phyloP scores from a whole-genome alignment of 345 rosid genomes.

The Salix arbutifolia region DNA sequence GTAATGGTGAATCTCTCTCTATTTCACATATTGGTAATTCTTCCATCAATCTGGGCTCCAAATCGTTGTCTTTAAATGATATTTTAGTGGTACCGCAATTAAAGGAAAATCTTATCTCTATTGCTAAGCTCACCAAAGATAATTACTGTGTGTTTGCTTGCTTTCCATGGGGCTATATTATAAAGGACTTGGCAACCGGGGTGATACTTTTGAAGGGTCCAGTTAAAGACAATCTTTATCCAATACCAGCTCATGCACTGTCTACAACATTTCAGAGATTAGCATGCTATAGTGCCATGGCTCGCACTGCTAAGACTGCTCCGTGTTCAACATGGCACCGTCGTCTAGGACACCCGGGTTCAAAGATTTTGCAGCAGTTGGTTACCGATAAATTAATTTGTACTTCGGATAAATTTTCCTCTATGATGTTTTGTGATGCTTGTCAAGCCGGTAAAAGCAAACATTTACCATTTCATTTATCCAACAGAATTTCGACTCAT shows the following conservation, averaged over 20 bases:
- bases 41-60: background rate
- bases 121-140: background rate
- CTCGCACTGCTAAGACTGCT: background rate
- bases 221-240: background rate
- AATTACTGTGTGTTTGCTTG: background rate
- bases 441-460: background rate
- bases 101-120: background rate
- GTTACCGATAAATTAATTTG: background rate
- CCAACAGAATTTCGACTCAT: too few species aligned
- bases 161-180: background rate
- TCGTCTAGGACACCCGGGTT: background rate
- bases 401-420: background rate
- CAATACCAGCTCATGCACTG: background rate
- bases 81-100: background rate
- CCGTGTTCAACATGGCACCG: background rate
- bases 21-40: background rate
- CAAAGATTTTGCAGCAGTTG: background rate
- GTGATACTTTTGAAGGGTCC: background rate
- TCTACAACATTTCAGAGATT: accelerated
- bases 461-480: background rate
- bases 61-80: background rate
- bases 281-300: accelerated
- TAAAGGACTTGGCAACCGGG: background rate
- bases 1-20: background rate
- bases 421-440: background rate